Evolutionary conservation across 352 stramenopile genomes (phyloP).

Genomic region (Pythium insidiosum): DNA sequence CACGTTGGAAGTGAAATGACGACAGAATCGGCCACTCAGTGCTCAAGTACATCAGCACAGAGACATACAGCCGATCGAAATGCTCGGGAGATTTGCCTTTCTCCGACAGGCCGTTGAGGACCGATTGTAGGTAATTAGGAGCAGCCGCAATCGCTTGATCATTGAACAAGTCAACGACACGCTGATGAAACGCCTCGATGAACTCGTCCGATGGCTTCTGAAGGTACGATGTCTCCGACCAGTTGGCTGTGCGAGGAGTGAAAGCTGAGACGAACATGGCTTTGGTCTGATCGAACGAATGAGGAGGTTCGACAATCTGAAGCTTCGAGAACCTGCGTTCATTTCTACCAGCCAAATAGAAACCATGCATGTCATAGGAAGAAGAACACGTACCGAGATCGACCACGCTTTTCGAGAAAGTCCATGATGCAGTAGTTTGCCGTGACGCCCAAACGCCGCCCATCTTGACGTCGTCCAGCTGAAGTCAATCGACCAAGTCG

Average conservation of each 20-base stretch:
- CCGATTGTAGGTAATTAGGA: slow-evolving; percentile 29
- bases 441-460: slow-evolving; percentile 66
- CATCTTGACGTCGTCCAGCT: slow-evolving; percentile 77
- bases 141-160: slow-evolving; percentile 16
- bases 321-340: slow-evolving; percentile 74
- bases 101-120: slow-evolving; percentile 72
- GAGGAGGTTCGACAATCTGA: slow-evolving; percentile 63
- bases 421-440: slow-evolving; percentile 77
- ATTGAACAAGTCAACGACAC: slow-evolving; percentile 32
- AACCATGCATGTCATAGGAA: not conserved
- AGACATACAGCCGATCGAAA: slow-evolving; percentile 48
- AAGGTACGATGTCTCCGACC: slow-evolving; percentile 7
- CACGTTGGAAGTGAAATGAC: slow-evolving; percentile 33
- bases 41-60: slow-evolving; percentile 41
- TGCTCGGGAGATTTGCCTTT: slow-evolving; percentile 49
- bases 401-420: slow-evolving; percentile 75
- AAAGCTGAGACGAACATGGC: slow-evolving; percentile 32
- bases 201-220: slow-evolving; percentile 22
- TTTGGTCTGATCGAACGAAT: slow-evolving; percentile 43
- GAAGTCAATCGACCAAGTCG: slow-evolving; percentile 80
- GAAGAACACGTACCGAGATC: slow-evolving; percentile 35
- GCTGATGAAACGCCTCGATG: slow-evolving; percentile 26
- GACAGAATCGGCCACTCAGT: slow-evolving; percentile 26
- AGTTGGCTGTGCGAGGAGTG: slow-evolving; percentile 26
- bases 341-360: not conserved